Conservation (phyloP, 176 grass and related monocot species). For the Tillandsia fasciculata region DNA sequence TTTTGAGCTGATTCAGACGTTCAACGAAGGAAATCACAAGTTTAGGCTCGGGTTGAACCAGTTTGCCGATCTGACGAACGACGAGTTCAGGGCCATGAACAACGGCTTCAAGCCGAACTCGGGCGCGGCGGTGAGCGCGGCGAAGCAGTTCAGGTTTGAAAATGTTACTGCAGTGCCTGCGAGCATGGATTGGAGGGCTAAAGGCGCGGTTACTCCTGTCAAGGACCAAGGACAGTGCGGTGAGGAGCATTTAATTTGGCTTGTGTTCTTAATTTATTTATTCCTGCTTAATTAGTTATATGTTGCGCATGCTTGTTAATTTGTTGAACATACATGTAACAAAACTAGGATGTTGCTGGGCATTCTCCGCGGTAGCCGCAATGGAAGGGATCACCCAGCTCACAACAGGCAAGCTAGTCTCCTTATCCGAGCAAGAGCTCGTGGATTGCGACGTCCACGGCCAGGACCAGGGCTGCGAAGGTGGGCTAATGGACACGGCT, state of each 20-base stretch:
- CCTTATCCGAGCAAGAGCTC: constrained; percentile 56
- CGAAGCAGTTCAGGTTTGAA: constrained; percentile 33
- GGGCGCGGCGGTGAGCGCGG: background rate
- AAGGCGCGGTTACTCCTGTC: constrained; percentile 53
- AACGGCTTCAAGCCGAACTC: constrained; percentile 20
- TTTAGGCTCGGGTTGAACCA: constrained; percentile 37
- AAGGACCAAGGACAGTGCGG: constrained; percentile 58
- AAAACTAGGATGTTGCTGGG: constrained; percentile 48
- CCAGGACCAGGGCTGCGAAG: constrained; percentile 40
- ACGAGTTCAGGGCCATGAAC: constrained; percentile 37
- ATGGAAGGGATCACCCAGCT: constrained; percentile 41
- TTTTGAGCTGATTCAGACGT: constrained; percentile 31
- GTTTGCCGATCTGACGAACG: constrained; percentile 60
- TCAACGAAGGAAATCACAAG: constrained; percentile 28
- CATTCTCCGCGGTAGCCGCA: constrained; percentile 56
- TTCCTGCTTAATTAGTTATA: too few species aligned
- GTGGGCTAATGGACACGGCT: constrained; percentile 51
- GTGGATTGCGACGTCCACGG: constrained; percentile 57
- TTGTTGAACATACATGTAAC: background rate
- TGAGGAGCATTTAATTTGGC: constrained; percentile 7
- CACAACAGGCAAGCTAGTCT: constrained; percentile 32
- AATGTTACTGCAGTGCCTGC: constrained; percentile 28
- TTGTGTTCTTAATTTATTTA: too few species aligned
- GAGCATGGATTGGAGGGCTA: constrained; percentile 44
- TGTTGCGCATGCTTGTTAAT: background rate